Evolutionary conservation across 2,329 filamentous ascomycete genomes (phyloP), one percentile per base, ranked within the genome.

Genomic region (Teratosphaeria viscida): DNA sequence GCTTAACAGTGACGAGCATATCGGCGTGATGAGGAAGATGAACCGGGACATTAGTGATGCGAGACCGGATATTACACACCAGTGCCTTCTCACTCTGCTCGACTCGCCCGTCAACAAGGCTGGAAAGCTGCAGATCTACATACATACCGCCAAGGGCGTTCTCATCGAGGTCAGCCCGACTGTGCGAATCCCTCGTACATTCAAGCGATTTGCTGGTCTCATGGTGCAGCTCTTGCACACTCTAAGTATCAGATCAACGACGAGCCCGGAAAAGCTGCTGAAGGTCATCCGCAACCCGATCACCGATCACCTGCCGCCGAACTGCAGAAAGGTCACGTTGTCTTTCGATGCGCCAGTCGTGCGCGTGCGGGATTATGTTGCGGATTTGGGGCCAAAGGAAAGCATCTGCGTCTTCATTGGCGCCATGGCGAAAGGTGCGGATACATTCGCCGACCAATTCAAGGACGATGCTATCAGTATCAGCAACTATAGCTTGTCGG

Each of bases 1-100:
- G 57, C 85, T 99, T 71, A 99, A 99, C 81, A 96, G 92, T 76
- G 94, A 99, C 72, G 94, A 99, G 77, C 94, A 99, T 74, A 99
- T 99, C 67, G 94, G 94, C 63, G 89, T 97, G 65, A 96, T 99
- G 91, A 88, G 94, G 71, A 99, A 97, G 81, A 97, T 97, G 92
- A 95, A 95, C 74, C 84, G 94, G 68, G 94, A 99, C 74, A 97
- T 99, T 66, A 96, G 92, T 74, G 94, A 99, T 76, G 94, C 94
- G 62, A 86, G 94, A 67, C 94, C 94, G 53, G 94, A 99, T 76
- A 99, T 99, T 71, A 96, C 94, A 54, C 94, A 99, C 75, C 94
- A 99, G 94, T 99, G 94, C 75, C 85, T 99, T 56, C 86, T 99
- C 67, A 99, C 94, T 55, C 85, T 99, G 35, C 87, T 99, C 70